Conservation (phyloP, 257 asterid species). For the Jacaranda copaia region DNA sequence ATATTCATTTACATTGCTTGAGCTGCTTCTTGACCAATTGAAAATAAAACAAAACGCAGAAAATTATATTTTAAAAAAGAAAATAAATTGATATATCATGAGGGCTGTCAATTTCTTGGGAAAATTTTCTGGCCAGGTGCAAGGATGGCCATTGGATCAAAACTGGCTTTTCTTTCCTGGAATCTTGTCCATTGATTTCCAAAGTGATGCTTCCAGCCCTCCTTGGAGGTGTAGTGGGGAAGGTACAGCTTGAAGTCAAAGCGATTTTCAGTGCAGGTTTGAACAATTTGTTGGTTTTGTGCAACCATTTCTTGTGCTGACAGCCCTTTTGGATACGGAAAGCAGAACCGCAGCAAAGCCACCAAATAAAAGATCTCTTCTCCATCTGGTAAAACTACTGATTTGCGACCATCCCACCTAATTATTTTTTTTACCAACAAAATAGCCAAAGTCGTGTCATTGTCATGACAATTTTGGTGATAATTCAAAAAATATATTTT, state of each 20-base stretch:
- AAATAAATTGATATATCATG: conserved; percentile 6
- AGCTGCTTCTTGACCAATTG: conserved; percentile 40
- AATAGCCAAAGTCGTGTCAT: no score
- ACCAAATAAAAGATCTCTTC: conserved; percentile 81
- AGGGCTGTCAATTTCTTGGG: conserved; percentile 61
- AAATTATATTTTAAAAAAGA: neutral
- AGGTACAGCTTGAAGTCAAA: conserved; percentile 81
- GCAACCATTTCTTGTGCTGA: conserved; percentile 67
- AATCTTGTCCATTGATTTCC: conserved; percentile 88
- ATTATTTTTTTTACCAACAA: neutral
- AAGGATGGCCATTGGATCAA: conserved; percentile 90
- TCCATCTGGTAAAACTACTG: conserved; percentile 71
- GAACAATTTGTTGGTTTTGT: conserved; percentile 72
- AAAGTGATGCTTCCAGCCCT: conserved; percentile 80
- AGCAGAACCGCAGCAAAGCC: conserved; percentile 74
- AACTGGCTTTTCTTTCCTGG: conserved; percentile 61
- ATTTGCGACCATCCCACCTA: conserved; percentile 87
- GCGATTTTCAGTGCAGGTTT: conserved; percentile 56
- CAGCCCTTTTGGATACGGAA: conserved; percentile 58
- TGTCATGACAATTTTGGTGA: no score
- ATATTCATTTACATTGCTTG: conserved; percentile 61
- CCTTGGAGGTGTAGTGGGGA: conserved; percentile 69
- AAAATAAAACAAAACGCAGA: conserved; percentile 14
- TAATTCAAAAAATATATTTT: no score
- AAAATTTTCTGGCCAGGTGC: conserved; percentile 95